Percentiles rank a stretch among this genome's conserved stretches.
These are phyloP conservation scores for Laetiporus sulphureus DNA, from an alignment of 1,284 basidiomycete genomes.

Conservation along the genomic window DNA sequence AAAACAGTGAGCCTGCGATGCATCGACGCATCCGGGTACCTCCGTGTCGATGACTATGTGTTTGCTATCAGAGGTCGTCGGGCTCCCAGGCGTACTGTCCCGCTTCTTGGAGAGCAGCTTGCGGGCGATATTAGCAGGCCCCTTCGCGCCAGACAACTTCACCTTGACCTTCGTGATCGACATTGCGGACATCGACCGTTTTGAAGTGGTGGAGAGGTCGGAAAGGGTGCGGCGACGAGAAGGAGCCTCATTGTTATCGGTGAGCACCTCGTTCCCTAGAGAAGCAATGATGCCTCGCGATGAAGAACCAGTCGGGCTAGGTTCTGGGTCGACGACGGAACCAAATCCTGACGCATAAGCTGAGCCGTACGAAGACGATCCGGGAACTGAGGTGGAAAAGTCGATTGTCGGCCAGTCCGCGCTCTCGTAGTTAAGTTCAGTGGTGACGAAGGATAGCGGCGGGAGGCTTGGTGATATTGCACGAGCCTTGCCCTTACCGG, in stretches of 20 bases:
- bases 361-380: slow-evolving; percentile 51
- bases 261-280: too few relatives aligned
- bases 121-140: slow-evolving; percentile 45
- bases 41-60: slow-evolving; percentile 13
- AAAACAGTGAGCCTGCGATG: slow-evolving; percentile 31
- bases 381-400: slow-evolving; percentile 31
- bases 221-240: slow-evolving; percentile 54
- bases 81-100: slow-evolving; percentile 7
- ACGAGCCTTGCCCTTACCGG: slow-evolving; percentile 46
- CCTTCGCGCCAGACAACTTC: slow-evolving; percentile 37
- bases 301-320: slow-evolving; percentile 14
- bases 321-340: slow-evolving; percentile 15
- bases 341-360: slow-evolving; percentile 10
- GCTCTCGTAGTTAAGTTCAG: slow-evolving; percentile 39
- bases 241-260: too few relatives aligned
- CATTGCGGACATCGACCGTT: slow-evolving; percentile 34
- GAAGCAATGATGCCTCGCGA: slow-evolving; percentile 11
- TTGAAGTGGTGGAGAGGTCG: slow-evolving; percentile 40
- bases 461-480: slow-evolving; percentile 57
- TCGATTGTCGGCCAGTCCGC: slow-evolving; percentile 33
- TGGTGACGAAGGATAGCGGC: slow-evolving; percentile 51
- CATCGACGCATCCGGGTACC: slow-evolving; percentile 13
- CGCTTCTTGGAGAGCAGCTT: slow-evolving; percentile 44
- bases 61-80: slow-evolving; percentile 8
- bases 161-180: slow-evolving; percentile 42